Conservation (phyloP, 2,329 filamentous ascomycete species). For the Alternaria sp. region DNA sequence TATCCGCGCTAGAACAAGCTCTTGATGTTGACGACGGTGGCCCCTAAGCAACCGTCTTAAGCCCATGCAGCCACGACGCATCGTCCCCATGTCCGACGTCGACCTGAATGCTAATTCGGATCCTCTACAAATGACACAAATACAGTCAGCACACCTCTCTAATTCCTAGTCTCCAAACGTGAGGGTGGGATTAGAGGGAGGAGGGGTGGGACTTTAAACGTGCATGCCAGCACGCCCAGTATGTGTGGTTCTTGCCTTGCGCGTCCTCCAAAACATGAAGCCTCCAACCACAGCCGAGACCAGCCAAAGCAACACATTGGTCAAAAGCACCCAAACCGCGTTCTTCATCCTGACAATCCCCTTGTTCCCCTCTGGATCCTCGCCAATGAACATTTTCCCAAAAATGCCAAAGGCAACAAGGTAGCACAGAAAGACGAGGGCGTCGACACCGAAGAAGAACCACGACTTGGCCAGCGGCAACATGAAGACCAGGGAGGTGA, state of each 20-base stretch:
- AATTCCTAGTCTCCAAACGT: not conserved
- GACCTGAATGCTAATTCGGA: slow-evolving; percentile 15
- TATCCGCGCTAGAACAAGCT: not conserved
- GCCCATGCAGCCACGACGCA: not conserved
- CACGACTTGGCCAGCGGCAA: slow-evolving; percentile 64
- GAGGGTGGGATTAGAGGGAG: slow-evolving; percentile 2
- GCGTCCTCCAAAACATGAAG: slow-evolving; percentile 63
- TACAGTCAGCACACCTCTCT: slow-evolving; percentile 15
- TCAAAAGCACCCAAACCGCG: slow-evolving; percentile 83
- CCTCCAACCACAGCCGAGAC: slow-evolving; percentile 65
- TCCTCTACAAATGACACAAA: slow-evolving; percentile 5
- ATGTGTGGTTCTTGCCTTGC: slow-evolving; percentile 42
- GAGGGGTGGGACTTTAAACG: slow-evolving; percentile 24
- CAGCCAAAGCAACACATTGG: slow-evolving; percentile 79
- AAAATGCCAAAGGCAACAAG: slow-evolving; percentile 85
- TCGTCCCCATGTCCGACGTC: slow-evolving; percentile 7
- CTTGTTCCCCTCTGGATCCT: slow-evolving; percentile 68
- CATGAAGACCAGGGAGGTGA: slow-evolving; percentile 64
- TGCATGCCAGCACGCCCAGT: slow-evolving; percentile 33
- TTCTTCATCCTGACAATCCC: slow-evolving; percentile 81
- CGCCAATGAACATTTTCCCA: slow-evolving; percentile 78
- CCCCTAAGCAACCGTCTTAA: slow-evolving; percentile 11
- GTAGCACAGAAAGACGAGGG: slow-evolving; percentile 77
- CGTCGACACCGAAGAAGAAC: slow-evolving; percentile 72
- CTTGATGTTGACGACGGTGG: slow-evolving; percentile 1